Conservation (phyloP, 169 alveolate genomes). For the Plasmodium sp. region DNA sequence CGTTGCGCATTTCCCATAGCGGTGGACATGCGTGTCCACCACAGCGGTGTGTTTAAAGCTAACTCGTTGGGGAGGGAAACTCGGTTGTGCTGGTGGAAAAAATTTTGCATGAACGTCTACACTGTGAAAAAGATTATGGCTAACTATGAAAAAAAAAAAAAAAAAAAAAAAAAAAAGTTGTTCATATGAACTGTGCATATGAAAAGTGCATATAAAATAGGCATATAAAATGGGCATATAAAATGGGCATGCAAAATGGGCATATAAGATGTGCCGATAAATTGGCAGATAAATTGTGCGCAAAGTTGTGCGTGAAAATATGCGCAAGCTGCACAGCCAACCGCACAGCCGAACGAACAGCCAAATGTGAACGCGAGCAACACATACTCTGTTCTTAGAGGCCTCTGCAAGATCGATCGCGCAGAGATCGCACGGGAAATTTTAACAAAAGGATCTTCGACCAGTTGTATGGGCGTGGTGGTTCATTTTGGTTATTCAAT, state of each 20-base stretch:
- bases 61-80: conserved; percentile 1
- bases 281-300: background rate
- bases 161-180: background rate
- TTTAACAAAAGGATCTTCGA: background rate
- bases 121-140: conserved; percentile 1
- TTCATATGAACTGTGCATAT: background rate
- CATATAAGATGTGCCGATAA: background rate
- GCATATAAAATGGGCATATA: background rate
- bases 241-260: background rate
- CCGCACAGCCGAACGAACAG: background rate
- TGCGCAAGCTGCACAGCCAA: background rate
- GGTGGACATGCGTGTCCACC: conserved; percentile 16
- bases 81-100: conserved; percentile 8
- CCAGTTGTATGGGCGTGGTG: background rate
- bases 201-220: background rate
- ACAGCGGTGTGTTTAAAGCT: background rate
- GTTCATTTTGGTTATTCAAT: background rate
- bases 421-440: background rate
- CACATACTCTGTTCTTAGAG: background rate
- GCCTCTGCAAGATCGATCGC: background rate
- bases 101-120: conserved; percentile 3
- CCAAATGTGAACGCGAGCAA: background rate
- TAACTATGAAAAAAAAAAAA: conserved; percentile 4
- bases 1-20: background rate
- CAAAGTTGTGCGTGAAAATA: background rate